phyloP scores from a whole-genome alignment of 768 basidiomycete species.

The Boletus pseudo-olivaceus region DNA sequence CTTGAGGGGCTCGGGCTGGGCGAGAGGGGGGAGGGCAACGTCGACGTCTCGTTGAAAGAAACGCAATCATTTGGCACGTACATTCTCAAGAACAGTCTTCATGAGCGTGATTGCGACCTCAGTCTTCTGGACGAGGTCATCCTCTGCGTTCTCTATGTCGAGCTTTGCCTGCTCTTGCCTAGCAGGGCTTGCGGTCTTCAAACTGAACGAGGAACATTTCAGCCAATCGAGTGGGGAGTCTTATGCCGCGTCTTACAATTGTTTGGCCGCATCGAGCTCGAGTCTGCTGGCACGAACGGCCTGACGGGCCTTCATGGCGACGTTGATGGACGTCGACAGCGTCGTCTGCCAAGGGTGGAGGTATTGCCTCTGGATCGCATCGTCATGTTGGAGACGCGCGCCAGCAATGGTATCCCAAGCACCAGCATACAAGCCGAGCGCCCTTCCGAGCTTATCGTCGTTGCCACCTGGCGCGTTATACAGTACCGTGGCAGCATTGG shows the following conservation, averaged over 20 bases:
- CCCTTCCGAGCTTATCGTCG: constrained; percentile 72
- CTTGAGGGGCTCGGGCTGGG: constrained; percentile 93
- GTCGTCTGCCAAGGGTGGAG: constrained; percentile 87
- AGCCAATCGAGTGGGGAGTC: not conserved
- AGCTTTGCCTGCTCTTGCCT: constrained; percentile 91
- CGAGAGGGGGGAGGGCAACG: not conserved
- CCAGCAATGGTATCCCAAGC: constrained; percentile 82
- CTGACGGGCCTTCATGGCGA: constrained; percentile 91
- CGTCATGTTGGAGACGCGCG: constrained; percentile 80
- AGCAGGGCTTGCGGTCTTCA: constrained; percentile 72
- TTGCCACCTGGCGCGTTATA: constrained; percentile 42
- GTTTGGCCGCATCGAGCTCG: constrained; percentile 89
- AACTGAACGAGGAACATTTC: constrained; percentile 38
- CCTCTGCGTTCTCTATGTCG: constrained; percentile 90
- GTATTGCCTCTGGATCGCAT: constrained; percentile 60
- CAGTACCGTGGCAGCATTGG: constrained; percentile 50
- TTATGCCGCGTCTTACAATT: constrained; percentile 50
- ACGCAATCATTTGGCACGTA: constrained; percentile 37
- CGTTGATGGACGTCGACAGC: constrained; percentile 73
- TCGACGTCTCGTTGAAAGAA: not conserved
- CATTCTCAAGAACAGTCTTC: constrained; percentile 98
- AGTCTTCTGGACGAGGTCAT: constrained; percentile 96
- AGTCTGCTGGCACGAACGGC: constrained; percentile 76
- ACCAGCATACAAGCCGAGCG: constrained; percentile 71
- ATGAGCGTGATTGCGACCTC: constrained; percentile 95